phyloP scores from a whole-genome alignment of 805 yeast genomes.

The Ogataea pilisensis region DNA sequence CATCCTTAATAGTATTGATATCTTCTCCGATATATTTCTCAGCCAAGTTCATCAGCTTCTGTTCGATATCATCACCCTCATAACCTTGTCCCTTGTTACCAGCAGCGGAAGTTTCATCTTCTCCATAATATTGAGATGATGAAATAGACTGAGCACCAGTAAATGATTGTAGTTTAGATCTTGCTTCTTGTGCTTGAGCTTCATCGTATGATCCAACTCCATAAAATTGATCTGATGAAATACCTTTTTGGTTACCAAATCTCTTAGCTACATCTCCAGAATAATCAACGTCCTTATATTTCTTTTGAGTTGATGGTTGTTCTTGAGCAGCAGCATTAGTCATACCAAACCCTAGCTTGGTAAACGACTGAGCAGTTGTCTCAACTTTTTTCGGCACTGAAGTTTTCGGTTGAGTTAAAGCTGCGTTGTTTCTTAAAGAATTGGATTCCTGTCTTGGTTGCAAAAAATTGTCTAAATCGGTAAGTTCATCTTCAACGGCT shows the following conservation, averaged over 20 bases:
- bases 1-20: conserved; percentile 82
- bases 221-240: conserved; percentile 91
- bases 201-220: conserved; percentile 85
- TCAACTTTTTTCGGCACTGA: conserved; percentile 30
- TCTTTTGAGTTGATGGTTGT: conserved; percentile 19
- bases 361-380: conserved; percentile 64
- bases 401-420: conserved; percentile 9
- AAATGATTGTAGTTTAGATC: conserved; percentile 72
- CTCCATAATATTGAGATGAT: conserved; percentile 89
- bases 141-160: conserved; percentile 88
- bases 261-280: conserved; percentile 73
- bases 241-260: conserved; percentile 87
- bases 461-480: conserved; percentile 12
- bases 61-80: conserved; percentile 46
- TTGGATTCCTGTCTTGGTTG: conserved; percentile 14
- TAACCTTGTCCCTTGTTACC: conserved; percentile 26
- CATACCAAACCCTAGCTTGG: conserved; percentile 90
- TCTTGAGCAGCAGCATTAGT: conserved; percentile 56
- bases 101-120: conserved; percentile 36
- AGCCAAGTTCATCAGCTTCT: conserved; percentile 54
- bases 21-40: conserved; percentile 77
- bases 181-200: conserved; percentile 73
- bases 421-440: conserved; percentile 16
- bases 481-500: conserved; percentile 5
- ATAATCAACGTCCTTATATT: conserved; percentile 41